These are phyloP conservation scores for Lepidopterella palustris DNA, from an alignment of 495 filamentous ascomycete species.

Conservation along the genomic window DNA sequence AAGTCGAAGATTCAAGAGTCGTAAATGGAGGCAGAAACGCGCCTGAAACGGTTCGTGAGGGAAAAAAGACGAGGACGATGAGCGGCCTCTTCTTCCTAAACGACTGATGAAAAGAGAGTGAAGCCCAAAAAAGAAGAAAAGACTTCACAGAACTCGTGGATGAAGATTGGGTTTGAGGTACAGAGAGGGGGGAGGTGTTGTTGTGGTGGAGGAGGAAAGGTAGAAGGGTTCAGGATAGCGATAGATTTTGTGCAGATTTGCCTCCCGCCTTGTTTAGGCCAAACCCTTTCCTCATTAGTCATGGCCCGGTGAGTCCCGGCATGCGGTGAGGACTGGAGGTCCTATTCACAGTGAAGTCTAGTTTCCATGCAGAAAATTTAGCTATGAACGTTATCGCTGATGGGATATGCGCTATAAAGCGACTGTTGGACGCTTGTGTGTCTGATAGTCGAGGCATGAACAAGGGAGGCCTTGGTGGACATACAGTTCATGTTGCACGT, in stretches of 20 bases:
- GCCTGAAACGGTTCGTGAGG: slow-evolving; percentile 30
- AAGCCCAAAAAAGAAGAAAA: slow-evolving; percentile 20
- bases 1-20: slow-evolving; percentile 20
- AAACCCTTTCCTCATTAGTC: not conserved
- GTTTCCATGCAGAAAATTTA: too few relatives aligned
- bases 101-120: slow-evolving; percentile 30
- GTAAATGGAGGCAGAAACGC: slow-evolving; percentile 30
- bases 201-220: slow-evolving; percentile 12
- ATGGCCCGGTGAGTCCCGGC: not conserved
- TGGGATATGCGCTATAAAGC: too few relatives aligned
- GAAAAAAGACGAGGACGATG: slow-evolving; percentile 15
- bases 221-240: not conserved
- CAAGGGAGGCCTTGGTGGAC: not conserved
- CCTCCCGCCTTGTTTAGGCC: not conserved
- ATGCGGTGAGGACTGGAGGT: too few relatives aligned
- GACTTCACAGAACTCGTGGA: slow-evolving; percentile 24
- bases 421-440: too few relatives aligned
- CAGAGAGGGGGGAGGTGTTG: slow-evolving; percentile 24
- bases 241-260: not conserved
- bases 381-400: too few relatives aligned
- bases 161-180: slow-evolving; percentile 5
- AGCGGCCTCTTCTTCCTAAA: slow-evolving; percentile 22
- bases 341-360: too few relatives aligned
- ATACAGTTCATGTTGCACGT: not conserved
- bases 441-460: too few relatives aligned